Evolutionary conservation across 2,329 filamentous ascomycete species (phyloP).

Genomic region (Diaporthe australafricana): DNA sequence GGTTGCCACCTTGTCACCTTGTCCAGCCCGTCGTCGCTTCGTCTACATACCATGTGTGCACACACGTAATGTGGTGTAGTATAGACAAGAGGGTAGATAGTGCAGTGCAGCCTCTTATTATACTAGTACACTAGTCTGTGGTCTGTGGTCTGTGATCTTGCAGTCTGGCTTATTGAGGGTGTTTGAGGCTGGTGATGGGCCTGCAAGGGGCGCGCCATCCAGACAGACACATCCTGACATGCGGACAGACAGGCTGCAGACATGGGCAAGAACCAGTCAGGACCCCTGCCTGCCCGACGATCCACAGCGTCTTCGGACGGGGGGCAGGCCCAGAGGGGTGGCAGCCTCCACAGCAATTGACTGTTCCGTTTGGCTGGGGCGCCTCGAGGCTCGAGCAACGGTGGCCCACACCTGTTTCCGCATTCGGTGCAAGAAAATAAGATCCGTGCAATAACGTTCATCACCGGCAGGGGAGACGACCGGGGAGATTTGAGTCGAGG

Average conservation of each 20-base stretch:
- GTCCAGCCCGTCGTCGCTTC: not conserved
- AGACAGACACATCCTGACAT: not conserved
- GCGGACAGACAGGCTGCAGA: not conserved
- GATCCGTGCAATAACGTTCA: conserved; percentile 29
- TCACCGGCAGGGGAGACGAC: conserved; percentile 22
- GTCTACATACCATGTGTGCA: too few species aligned
- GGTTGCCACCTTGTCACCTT: conserved; percentile 25
- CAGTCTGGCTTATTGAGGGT: not conserved
- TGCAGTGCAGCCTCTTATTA: too few species aligned
- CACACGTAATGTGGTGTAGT: too few species aligned
- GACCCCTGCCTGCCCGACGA: conserved; percentile 13
- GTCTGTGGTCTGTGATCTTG: too few species aligned
- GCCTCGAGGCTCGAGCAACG: conserved; percentile 24
- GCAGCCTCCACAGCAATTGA: conserved; percentile 25
- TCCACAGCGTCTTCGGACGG: not conserved
- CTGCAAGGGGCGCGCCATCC: conserved; percentile 18
- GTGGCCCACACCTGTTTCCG: conserved; percentile 24
- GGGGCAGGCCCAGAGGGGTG: not conserved
- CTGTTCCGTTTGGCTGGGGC: conserved; percentile 28
- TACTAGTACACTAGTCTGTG: too few species aligned
- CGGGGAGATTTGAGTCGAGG: conserved; percentile 26
- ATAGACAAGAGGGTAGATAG: too few species aligned
- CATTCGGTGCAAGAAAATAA: conserved; percentile 27
- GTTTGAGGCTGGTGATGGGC: conserved; percentile 23
- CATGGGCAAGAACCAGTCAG: too few species aligned